Percentiles rank a stretch among this genome's conserved stretches.
These are phyloP conservation scores for Phaeoacremonium minimum DNA, from an alignment of 2,329 filamentous ascomycete species.

Conservation along the genomic window DNA sequence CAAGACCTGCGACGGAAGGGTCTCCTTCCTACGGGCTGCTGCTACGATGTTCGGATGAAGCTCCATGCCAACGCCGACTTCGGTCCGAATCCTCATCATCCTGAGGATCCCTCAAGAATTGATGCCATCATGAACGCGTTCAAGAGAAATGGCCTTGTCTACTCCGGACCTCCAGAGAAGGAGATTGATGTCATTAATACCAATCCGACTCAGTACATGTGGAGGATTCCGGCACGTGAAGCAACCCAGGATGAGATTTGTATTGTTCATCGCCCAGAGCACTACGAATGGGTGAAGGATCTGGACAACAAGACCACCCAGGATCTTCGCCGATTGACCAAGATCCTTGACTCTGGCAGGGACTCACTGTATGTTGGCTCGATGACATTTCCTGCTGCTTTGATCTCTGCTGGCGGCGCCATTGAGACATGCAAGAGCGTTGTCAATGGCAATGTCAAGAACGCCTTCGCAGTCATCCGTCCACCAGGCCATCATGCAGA, in stretches of 20 bases:
- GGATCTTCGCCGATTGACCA: slow-evolving; percentile 65
- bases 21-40: slow-evolving; percentile 68
- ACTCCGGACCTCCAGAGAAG: slow-evolving; percentile 50
- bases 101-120: slow-evolving; percentile 89
- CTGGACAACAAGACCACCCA: slow-evolving; percentile 51
- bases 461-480: slow-evolving; percentile 91
- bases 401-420: slow-evolving; percentile 83
- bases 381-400: slow-evolving; percentile 74
- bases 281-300: slow-evolving; percentile 72
- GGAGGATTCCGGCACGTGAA: slow-evolving; percentile 72
- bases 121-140: slow-evolving; percentile 90
- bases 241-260: slow-evolving; percentile 79
- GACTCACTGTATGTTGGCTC: slow-evolving; percentile 82
- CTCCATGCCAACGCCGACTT: slow-evolving; percentile 85
- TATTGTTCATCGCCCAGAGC: slow-evolving; percentile 70
- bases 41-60: slow-evolving; percentile 94
- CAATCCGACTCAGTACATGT: slow-evolving; percentile 60
- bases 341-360: slow-evolving; percentile 55
- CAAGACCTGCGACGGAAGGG: slow-evolving; percentile 33
- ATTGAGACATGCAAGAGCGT: slow-evolving; percentile 97
- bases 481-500: slow-evolving; percentile 96
- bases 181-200: slow-evolving; percentile 46
- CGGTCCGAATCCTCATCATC: slow-evolving; percentile 73
- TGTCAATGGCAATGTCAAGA: slow-evolving; percentile 77
- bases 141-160: slow-evolving; percentile 75